Evolutionary conservation across 2,329 filamentous ascomycete genomes (phyloP).

Genomic region (Blumeria hordei): DNA sequence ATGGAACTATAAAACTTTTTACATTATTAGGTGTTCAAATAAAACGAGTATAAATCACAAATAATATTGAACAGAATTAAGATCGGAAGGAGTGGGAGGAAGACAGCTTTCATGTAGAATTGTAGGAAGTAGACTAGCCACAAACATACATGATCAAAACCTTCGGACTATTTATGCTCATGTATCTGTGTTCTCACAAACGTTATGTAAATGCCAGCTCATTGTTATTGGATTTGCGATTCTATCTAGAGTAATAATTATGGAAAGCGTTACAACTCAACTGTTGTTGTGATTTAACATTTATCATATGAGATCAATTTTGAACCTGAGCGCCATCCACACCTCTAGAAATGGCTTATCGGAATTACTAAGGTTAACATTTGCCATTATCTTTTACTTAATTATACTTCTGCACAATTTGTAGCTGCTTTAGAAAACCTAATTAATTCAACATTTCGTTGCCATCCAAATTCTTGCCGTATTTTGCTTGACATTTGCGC

Average conservation of each 20-base stretch:
- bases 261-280: background rate
- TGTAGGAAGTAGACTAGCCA: conserved; percentile 28
- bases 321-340: too few relatives aligned
- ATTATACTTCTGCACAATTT: conserved; percentile 84
- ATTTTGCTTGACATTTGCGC: conserved; percentile 78
- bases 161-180: conserved; percentile 62
- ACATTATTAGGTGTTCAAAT: background rate
- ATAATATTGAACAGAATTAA: too few relatives aligned
- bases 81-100: background rate
- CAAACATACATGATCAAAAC: conserved; percentile 85
- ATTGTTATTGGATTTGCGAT: too few relatives aligned
- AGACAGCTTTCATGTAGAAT: background rate
- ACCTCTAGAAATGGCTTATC: conserved; percentile 20
- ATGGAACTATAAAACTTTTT: conserved; percentile 4
- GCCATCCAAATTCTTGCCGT: conserved; percentile 86
- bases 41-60: background rate
- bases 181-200: conserved; percentile 93
- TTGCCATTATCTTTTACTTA: conserved; percentile 24
- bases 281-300: too few relatives aligned
- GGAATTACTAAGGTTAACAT: too few relatives aligned
- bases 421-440: conserved; percentile 66
- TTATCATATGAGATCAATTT: too few relatives aligned
- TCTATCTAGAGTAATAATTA: conserved; percentile 24
- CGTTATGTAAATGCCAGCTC: conserved; percentile 50
- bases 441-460: conserved; percentile 80